phyloP scores from a whole-genome alignment of 31 red algal genomes.

The Asparagopsis taxiformis region DNA sequence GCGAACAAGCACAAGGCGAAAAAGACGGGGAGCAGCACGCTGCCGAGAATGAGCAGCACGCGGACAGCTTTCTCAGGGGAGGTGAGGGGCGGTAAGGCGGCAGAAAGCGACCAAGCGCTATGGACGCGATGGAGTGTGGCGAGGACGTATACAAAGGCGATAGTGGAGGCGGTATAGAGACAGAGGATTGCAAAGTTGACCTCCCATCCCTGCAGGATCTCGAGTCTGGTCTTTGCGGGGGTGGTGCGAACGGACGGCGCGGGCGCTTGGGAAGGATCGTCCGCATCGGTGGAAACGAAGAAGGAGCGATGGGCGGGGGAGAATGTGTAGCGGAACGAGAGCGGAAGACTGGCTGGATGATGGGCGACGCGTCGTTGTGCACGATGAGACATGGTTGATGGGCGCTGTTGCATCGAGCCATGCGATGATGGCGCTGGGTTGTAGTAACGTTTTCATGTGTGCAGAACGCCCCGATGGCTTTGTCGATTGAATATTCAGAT shows the following conservation, averaged over 20 bases:
- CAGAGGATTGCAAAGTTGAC: conserved; percentile 55
- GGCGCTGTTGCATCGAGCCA: no score
- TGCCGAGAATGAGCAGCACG: conserved; percentile 20
- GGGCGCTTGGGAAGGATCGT: conserved; percentile 17
- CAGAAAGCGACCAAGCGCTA: background rate
- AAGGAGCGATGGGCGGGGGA: conserved; percentile 8
- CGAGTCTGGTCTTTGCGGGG: conserved; percentile 41
- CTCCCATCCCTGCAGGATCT: conserved; percentile 59
- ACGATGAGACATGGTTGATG: no score
- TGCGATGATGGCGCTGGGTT: no score
- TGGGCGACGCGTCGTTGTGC: no score
- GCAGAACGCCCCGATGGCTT: no score
- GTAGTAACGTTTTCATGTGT: no score
- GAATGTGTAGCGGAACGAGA: conserved; percentile 32
- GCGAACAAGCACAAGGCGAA: conserved; percentile 34
- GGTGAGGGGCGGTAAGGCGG: conserved; percentile 5
- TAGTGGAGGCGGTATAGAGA: conserved; percentile 34
- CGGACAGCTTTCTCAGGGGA: conserved; percentile 9
- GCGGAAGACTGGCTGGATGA: no score
- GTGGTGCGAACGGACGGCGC: conserved; percentile 24
- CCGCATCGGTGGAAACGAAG: conserved; percentile 11
- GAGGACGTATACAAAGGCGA: conserved; percentile 51
- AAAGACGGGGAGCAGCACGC: conserved; percentile 48
- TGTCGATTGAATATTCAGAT: no score
- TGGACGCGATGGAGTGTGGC: conserved; percentile 13